phyloP scores from a whole-genome alignment of 2,329 filamentous ascomycete species.

The Raffaelea ambrosiae region DNA sequence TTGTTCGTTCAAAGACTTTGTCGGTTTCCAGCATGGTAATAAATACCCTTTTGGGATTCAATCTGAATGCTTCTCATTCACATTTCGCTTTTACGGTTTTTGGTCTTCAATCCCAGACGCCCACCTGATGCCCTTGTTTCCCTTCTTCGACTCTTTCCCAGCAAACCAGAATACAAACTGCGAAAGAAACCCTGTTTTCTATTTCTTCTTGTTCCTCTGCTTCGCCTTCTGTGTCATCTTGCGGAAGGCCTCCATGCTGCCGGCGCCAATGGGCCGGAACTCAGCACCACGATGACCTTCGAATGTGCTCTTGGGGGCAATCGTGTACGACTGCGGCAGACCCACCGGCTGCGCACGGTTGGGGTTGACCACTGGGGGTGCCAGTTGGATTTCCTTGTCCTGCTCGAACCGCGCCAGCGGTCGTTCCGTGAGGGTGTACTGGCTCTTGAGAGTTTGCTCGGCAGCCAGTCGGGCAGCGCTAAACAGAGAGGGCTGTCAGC shows the following conservation, averaged over 20 bases:
- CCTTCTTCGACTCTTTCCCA: too few relatives aligned
- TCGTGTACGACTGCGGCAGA: constrained; percentile 48
- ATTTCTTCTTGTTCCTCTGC: constrained; percentile 16
- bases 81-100: too few relatives aligned
- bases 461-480: constrained; percentile 46
- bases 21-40: too few relatives aligned
- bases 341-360: constrained; percentile 50
- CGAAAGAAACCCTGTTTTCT: too few relatives aligned
- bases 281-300: constrained; percentile 40
- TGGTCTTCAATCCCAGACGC: too few relatives aligned
- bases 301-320: constrained; percentile 54
- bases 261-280: constrained; percentile 53
- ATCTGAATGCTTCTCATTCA: too few relatives aligned
- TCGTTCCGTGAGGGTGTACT: constrained; percentile 42
- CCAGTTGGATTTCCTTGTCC: constrained; percentile 51
- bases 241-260: constrained; percentile 55
- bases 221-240: constrained; percentile 58
- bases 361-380: constrained; percentile 38
- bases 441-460: constrained; percentile 29
- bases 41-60: too few relatives aligned
- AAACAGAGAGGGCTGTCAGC: not conserved
- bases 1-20: too few relatives aligned
- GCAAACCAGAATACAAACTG: too few relatives aligned
- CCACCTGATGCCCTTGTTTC: too few relatives aligned
- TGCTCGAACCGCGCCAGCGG: constrained; percentile 32